phyloP scores from a whole-genome alignment of 495 filamentous ascomycete genomes.

The Penicillium pancosmium region DNA sequence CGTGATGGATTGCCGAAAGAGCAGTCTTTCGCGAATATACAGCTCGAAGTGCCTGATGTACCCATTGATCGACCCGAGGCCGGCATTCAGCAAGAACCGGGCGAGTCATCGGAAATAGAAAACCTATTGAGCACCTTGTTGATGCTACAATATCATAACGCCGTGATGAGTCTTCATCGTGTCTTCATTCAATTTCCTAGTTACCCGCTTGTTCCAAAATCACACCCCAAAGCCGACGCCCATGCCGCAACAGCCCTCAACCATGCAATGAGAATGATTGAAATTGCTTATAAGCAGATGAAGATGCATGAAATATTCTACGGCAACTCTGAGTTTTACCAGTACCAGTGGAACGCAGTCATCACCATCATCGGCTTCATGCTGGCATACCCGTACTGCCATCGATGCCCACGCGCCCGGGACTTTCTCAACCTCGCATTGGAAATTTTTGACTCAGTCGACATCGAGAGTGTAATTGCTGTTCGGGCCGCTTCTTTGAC shows the following conservation, averaged over 20 bases:
- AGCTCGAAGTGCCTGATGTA: slow-evolving; percentile 11
- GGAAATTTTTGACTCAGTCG: slow-evolving; percentile 20
- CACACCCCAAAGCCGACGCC: slow-evolving; percentile 23
- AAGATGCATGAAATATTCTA: slow-evolving; percentile 25
- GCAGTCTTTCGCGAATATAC: slow-evolving; percentile 4
- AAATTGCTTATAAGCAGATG: slow-evolving; percentile 24
- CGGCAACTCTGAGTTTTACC: slow-evolving; percentile 32
- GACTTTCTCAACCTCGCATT: slow-evolving; percentile 18
- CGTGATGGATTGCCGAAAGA: slow-evolving; percentile 8
- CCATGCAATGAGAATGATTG: slow-evolving; percentile 27
- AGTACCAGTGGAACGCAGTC: slow-evolving; percentile 38
- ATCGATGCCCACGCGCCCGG: slow-evolving; percentile 21
- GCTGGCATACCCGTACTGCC: slow-evolving; percentile 60
- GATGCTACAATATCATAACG: slow-evolving; percentile 35
- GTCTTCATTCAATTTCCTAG: slow-evolving; percentile 35
- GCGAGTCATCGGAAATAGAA: slow-evolving; percentile 9
- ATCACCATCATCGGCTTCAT: slow-evolving; percentile 42
- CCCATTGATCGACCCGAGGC: neutral
- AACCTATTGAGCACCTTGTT: slow-evolving; percentile 18
- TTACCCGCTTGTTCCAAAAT: slow-evolving; percentile 13
- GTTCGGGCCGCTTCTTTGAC: slow-evolving; percentile 5
- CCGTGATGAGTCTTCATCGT: slow-evolving; percentile 31
- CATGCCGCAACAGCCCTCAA: slow-evolving; percentile 30
- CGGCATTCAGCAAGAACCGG: neutral
- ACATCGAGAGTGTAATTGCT: slow-evolving; percentile 3